Evolutionary conservation across 1,139 yeast genomes (phyloP).

Genomic region (Hansenula sp.): DNA sequence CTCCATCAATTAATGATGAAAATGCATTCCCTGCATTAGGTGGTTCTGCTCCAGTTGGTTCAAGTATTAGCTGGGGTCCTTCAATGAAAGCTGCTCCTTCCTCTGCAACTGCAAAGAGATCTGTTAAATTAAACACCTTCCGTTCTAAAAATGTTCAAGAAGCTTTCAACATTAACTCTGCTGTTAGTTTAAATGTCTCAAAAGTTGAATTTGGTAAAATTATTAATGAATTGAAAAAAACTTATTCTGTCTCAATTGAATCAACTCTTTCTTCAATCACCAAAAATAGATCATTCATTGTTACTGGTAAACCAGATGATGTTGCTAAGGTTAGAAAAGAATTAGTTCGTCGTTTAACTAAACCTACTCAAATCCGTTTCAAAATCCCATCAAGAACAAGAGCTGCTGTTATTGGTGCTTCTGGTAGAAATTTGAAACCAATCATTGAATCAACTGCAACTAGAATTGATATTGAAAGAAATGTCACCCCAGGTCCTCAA

Average conservation of each 20-base stretch:
- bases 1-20: constrained; percentile 36
- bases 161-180: constrained; percentile 66
- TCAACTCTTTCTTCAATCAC: constrained; percentile 77
- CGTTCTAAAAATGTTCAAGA: constrained; percentile 44
- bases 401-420: constrained; percentile 82
- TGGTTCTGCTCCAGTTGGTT: constrained; percentile 27
- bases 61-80: constrained; percentile 37
- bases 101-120: constrained; percentile 33
- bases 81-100: constrained; percentile 25
- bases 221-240: constrained; percentile 56
- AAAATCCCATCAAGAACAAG: constrained; percentile 76
- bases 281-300: constrained; percentile 79
- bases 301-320: constrained; percentile 69
- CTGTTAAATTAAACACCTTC: neutral
- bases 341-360: constrained; percentile 71
- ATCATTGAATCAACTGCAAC: constrained; percentile 70
- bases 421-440: constrained; percentile 79
- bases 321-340: constrained; percentile 74
- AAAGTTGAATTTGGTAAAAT: constrained; percentile 65
- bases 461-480: constrained; percentile 59
- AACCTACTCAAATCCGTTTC: constrained; percentile 60
- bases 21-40: constrained; percentile 75
- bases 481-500: constrained; percentile 21
- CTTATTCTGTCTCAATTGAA: constrained; percentile 67
- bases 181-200: constrained; percentile 59